Conservation (phyloP, 108 stramenopile genomes). For the Epithemia pelagica region DNA sequence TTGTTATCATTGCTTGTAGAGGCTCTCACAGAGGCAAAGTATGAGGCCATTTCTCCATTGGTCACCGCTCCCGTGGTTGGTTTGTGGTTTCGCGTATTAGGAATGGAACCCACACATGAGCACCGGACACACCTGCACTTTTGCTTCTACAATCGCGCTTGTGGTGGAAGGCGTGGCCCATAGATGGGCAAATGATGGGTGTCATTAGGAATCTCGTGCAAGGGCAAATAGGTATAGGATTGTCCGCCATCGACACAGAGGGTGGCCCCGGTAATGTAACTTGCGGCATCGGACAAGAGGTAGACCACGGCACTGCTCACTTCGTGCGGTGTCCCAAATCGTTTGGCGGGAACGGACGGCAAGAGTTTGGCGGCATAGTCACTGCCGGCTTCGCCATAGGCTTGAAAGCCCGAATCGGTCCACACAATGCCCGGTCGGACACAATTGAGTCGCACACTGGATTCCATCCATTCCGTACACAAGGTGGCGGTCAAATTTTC, state of each 20-base stretch:
- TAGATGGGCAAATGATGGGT: slow-evolving; percentile 56
- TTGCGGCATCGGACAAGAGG: slow-evolving; percentile 60
- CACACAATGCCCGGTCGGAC: slow-evolving; percentile 82
- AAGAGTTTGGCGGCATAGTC: slow-evolving; percentile 54
- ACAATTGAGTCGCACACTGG: slow-evolving; percentile 74
- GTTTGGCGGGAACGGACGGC: slow-evolving; percentile 51
- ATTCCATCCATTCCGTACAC: slow-evolving; percentile 81
- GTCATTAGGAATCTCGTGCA: slow-evolving; percentile 60
- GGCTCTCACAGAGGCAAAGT: no score
- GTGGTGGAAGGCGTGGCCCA: slow-evolving; percentile 41
- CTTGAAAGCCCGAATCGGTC: slow-evolving; percentile 75
- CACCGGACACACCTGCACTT: no score
- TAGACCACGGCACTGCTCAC: slow-evolving; percentile 63
- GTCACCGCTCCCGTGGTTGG: no score
- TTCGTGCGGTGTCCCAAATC: slow-evolving; percentile 67
- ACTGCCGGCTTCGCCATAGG: slow-evolving; percentile 70
- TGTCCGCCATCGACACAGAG: slow-evolving; percentile 68
- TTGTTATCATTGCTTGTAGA: no score
- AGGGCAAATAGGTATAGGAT: slow-evolving; percentile 55
- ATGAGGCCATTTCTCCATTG: no score
- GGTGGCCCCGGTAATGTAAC: slow-evolving; percentile 63
- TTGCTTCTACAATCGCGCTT: slow-evolving; percentile 58
- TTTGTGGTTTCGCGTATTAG: no score
- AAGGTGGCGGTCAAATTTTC: slow-evolving; percentile 85
- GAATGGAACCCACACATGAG: no score